A percentile compares a stretch with the other conserved stretches of the same genome.
Evolutionary conservation across 192 early-diverging fungal species (phyloP).

Genomic region (Backusella mclennaniae): DNA sequence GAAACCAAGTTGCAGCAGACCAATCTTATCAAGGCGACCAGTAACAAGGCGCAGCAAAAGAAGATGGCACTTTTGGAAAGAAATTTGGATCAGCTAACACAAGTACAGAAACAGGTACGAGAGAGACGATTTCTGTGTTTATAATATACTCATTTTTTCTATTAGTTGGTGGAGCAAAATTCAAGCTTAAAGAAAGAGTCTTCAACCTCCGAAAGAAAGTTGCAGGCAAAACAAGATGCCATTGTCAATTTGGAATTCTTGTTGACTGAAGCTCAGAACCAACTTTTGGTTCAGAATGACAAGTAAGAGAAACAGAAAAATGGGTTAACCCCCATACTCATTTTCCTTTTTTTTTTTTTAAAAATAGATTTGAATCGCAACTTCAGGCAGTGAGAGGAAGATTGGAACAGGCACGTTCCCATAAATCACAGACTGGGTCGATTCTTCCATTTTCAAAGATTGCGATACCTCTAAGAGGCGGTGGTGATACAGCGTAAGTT

Average conservation of each 20-base stretch:
- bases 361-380: constrained; percentile 72
- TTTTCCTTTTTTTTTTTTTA: too few species aligned
- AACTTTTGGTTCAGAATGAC: constrained; percentile 72
- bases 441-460: constrained; percentile 49
- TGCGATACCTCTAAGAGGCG: constrained; percentile 90
- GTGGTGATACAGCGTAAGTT: constrained; percentile 25
- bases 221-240: constrained; percentile 87
- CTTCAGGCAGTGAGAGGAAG: constrained; percentile 71
- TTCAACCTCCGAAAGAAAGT: constrained; percentile 84
- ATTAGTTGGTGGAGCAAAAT: constrained; percentile 89
- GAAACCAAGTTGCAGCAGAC: constrained; percentile 91
- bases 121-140: neutral
- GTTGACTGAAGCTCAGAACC: constrained; percentile 80
- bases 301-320: constrained; percentile 37
- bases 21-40: constrained; percentile 75
- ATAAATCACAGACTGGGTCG: constrained; percentile 29
- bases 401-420: constrained; percentile 71
- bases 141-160: neutral
- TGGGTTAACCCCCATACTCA: too few species aligned
- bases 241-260: constrained; percentile 86
- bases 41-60: constrained; percentile 82
- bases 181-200: constrained; percentile 92
- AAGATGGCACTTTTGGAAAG: constrained; percentile 96
- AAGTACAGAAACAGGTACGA: constrained; percentile 80
- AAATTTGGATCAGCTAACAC: constrained; percentile 93